Evolutionary conservation across 1,284 basidiomycete genomes (phyloP), one percentile per base, ranked within the genome.

Genomic region (Meripilus lineatus): DNA sequence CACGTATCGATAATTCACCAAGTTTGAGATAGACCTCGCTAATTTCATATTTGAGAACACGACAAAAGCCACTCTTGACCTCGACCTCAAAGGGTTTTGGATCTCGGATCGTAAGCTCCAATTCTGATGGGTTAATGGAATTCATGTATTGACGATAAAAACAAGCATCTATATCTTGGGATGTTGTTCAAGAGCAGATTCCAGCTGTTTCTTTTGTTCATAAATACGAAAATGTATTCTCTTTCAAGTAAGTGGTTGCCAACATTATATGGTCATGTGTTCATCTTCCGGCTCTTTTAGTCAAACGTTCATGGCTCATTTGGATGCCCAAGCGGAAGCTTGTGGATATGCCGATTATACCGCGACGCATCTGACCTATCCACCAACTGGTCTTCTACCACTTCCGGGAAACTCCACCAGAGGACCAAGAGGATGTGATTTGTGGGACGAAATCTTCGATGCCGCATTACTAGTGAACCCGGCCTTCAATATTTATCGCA

Each of bases 401-500:
- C 67, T 85, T 5, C 79, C 80, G 46, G 59, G 52, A 25, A 50
- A 62, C 23, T 74, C 73, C 1, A 66, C 63, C 0, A 60, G 66
- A 14, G 59, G 54, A 1, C 69, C 72, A 37, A 58, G 53, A 24
- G 77, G 72, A 4, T 89, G 87, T 53, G 80, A 85, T 55, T 55
- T 87, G 2, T 86, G 82, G 81, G 69, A 75, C 33, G 62, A 67
- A 30, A 80, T 86, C 38, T 79, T 82, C 54, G 58, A 76, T 14
- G 79, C 72, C 0, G 78, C 83, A 0, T 51, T 85, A 17, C 47
- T 61, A 2, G 63, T 83, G 49, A 87, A 89, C 57, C 85, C 84
- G 0, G 86, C 81, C 3, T 89, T 89, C 64, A 72, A 90, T 55
- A 71, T 85, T 6, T 89, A 89, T 58, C 72, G 81, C 25, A 81